A percentile compares a stretch with the other conserved stretches of the same genome.
These are phyloP conservation scores for Fragilariopsis cylindrus DNA, from an alignment of 108 stramenopile genomes.

Conservation along the genomic window DNA sequence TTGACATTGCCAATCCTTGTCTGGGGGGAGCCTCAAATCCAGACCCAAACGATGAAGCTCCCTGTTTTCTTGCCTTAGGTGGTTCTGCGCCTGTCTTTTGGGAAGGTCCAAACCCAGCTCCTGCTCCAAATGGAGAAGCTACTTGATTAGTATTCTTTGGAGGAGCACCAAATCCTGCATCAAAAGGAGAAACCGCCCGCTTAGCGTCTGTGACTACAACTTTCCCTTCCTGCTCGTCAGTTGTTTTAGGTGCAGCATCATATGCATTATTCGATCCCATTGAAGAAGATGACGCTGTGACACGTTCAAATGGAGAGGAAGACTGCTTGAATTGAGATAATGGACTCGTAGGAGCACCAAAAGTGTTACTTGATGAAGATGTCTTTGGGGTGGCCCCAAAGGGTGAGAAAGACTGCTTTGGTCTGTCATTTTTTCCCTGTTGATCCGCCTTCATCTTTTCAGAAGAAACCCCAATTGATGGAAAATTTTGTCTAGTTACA, in stretches of 20 bases:
- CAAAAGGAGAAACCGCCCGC: not conserved
- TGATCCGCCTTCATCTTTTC: no score
- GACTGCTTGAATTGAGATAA: no score
- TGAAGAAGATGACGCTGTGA: not conserved
- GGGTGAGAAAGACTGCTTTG: slow-evolving; percentile 2
- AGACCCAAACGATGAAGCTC: not conserved
- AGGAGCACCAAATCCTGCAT: not conserved
- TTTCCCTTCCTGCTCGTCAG: not conserved
- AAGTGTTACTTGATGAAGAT: no score
- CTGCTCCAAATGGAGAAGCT: not conserved
- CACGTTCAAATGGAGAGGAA: not conserved
- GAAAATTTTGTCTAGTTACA: no score
- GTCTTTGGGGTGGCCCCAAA: not conserved
- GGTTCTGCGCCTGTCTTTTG: not conserved
- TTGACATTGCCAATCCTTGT: not conserved
- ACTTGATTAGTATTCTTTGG: no score
- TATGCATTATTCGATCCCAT: not conserved
- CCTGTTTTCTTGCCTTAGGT: not conserved
- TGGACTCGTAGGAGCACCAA: no score
- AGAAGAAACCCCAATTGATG: no score
- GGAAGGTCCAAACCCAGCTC: no score
- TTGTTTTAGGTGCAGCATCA: not conserved
- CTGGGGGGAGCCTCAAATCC: not conserved
- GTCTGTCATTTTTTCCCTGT: not conserved
- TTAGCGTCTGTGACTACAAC: not conserved